A percentile compares a stretch with the other conserved stretches of the same genome.
These are phyloP conservation scores for Clarireedia sp. DNA, from an alignment of 2,329 filamentous ascomycete species.

Conservation along the genomic window DNA sequence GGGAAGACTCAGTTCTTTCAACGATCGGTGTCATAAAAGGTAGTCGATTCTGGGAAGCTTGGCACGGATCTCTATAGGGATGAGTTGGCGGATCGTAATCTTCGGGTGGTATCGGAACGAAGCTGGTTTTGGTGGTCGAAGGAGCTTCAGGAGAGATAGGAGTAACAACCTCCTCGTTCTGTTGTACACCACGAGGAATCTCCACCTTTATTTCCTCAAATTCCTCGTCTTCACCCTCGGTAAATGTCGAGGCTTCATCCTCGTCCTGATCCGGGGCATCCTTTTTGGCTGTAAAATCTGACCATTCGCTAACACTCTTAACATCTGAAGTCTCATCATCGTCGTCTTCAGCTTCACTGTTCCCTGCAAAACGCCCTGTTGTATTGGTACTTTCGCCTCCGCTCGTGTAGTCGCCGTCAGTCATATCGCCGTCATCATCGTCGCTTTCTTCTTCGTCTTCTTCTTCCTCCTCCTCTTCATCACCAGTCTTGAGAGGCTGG, in stretches of 20 bases:
- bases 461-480: constrained; percentile 23
- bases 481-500: constrained; percentile 54
- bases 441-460: constrained; percentile 42
- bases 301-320: constrained; percentile 74
- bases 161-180: constrained; percentile 36
- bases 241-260: constrained; percentile 35
- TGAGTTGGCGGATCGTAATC: constrained; percentile 74
- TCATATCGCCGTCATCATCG: constrained; percentile 53
- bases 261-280: constrained; percentile 50
- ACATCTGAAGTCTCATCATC: constrained; percentile 49
- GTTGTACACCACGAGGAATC: constrained; percentile 27
- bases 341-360: constrained; percentile 55
- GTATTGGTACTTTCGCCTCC: constrained; percentile 70
- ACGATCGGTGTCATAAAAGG: constrained; percentile 99
- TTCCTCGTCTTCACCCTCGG: constrained; percentile 30
- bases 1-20: constrained; percentile 84
- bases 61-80: constrained; percentile 71
- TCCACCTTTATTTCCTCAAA: constrained; percentile 28
- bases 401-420: constrained; percentile 71
- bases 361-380: constrained; percentile 61
- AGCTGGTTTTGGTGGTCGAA: constrained; percentile 47
- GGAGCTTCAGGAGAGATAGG: constrained; percentile 35
- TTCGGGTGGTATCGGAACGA: constrained; percentile 74
- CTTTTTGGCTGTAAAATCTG: constrained; percentile 71
- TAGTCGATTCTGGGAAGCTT: constrained; percentile 80